These are phyloP conservation scores for Datisca glomerata DNA, from an alignment of 306 rosid species.

Conservation along the genomic window DNA sequence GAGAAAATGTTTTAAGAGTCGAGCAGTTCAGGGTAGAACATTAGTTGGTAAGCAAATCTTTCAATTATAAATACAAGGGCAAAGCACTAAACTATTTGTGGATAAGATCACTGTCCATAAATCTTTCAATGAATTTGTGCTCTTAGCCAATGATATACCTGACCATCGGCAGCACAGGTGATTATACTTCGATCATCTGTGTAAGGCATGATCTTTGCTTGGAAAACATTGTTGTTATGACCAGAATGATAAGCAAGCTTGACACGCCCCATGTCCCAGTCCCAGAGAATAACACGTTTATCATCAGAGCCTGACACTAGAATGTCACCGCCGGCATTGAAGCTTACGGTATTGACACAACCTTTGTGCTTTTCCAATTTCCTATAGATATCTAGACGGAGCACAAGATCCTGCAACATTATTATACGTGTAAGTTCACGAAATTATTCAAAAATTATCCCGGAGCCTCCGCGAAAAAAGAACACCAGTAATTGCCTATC, in stretches of 20 bases:
- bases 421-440: no score
- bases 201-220: constrained; percentile 71
- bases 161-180: constrained; percentile 94
- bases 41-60: no score
- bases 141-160: constrained; percentile 28
- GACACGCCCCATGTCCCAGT: constrained; percentile 51
- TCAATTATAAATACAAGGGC: no score
- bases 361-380: constrained; percentile 66
- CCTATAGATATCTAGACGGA: constrained; percentile 46
- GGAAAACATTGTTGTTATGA: constrained; percentile 61
- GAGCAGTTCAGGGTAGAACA: no score
- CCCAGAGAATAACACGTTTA: constrained; percentile 63
- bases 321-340: constrained; percentile 62
- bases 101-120: background rate
- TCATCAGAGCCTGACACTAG: constrained; percentile 87
- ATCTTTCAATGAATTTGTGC: background rate
- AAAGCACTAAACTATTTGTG: no score
- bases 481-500: no score
- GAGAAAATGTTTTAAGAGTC: constrained; percentile 10
- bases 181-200: constrained; percentile 60
- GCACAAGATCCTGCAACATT: constrained; percentile 77
- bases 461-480: no score
- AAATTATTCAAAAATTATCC: no score
- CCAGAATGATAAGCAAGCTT: constrained; percentile 57
- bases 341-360: constrained; percentile 77